Evolutionary conservation across 2,329 filamentous ascomycete genomes (phyloP), one percentile per base, ranked within the genome.

Genomic region (Aspergillus latus): DNA sequence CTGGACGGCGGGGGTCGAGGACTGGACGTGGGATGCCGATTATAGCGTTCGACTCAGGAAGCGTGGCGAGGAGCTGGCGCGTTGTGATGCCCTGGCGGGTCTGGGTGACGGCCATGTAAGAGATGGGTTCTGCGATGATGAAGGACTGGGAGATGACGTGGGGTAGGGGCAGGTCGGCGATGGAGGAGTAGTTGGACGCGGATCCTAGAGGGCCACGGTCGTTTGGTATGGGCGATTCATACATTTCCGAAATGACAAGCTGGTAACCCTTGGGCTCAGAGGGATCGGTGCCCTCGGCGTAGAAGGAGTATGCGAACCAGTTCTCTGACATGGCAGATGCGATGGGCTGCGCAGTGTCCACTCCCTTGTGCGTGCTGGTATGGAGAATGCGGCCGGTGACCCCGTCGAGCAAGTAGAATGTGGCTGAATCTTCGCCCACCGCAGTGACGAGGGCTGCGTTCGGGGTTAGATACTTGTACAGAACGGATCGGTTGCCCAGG

Each of bases 381-480:
- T 90, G 81, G 2, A 99, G 80, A 16, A 96, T 75, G 59, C 89
- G 83, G 28, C 94, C 94, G 9, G 92, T 95, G 5, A 96, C 82
- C 2, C 89, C 89, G 69, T 99, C 92, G 11, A 99, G 72, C 9
- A 97, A 80, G 67, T 93, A 92, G 60, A 95, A 80, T 0, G 85
- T 87, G 6, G 91, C 84, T 1, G 81, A 81, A 3, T 78, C 76
- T 21, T 87, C 82, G 34, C 88, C 81, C 2, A 86, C 76, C 1
- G 89, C 81, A 1, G 89, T 89, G 45, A 96, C 80, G 0, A 97
- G 82, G 2, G 92, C 80, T 5, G 90, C 83, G 74, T 96, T 97
- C 0, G 90, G 86, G 76, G 95, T 96, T 40, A 99, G 78, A 71
- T 97, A 97, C 76, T 99, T 99, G 84, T 99, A 99, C 61, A 93